Percentiles rank a stretch among this genome's conserved stretches.
These are phyloP conservation scores for Hyphopichia buzzinii DNA, from an alignment of 1,139 yeast species.

Conservation along the genomic window DNA sequence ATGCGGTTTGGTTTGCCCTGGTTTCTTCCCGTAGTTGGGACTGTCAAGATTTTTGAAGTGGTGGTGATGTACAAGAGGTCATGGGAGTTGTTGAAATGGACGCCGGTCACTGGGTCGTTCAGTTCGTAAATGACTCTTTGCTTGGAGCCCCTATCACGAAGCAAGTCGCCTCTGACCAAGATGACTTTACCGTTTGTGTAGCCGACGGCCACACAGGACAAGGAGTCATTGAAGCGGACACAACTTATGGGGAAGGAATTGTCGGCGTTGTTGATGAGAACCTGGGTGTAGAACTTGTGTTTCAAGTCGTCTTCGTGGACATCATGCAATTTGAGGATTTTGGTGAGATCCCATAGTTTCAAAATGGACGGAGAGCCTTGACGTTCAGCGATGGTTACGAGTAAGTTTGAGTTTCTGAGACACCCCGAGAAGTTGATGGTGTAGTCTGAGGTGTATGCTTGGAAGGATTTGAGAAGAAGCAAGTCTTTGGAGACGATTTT, in stretches of 20 bases:
- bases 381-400: conserved; percentile 72
- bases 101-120: conserved; percentile 76
- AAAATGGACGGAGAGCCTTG: conserved; percentile 68
- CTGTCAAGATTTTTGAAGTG: conserved; percentile 66
- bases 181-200: conserved; percentile 86
- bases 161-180: conserved; percentile 79
- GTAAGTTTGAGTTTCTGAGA: conserved; percentile 45
- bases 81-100: conserved; percentile 51
- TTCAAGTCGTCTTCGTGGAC: conserved; percentile 26
- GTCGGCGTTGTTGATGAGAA: conserved; percentile 44
- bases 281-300: conserved; percentile 35
- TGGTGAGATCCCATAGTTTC: conserved; percentile 70
- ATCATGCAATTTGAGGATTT: conserved; percentile 31
- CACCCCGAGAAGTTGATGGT: conserved; percentile 55
- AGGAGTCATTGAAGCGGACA: conserved; percentile 53
- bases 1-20: conserved; percentile 64
- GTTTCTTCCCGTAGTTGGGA: conserved; percentile 78
- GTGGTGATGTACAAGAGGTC: conserved; percentile 61
- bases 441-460: conserved; percentile 66
- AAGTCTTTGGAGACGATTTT: conserved; percentile 57
- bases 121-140: conserved; percentile 77
- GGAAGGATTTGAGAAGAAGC: conserved; percentile 46
- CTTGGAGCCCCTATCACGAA: conserved; percentile 86
- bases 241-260: conserved; percentile 76
- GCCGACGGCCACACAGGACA: conserved; percentile 74